Evolutionary conservation across 179 eudicot genomes (phyloP).

Genomic region (Spinacia oleracea): DNA sequence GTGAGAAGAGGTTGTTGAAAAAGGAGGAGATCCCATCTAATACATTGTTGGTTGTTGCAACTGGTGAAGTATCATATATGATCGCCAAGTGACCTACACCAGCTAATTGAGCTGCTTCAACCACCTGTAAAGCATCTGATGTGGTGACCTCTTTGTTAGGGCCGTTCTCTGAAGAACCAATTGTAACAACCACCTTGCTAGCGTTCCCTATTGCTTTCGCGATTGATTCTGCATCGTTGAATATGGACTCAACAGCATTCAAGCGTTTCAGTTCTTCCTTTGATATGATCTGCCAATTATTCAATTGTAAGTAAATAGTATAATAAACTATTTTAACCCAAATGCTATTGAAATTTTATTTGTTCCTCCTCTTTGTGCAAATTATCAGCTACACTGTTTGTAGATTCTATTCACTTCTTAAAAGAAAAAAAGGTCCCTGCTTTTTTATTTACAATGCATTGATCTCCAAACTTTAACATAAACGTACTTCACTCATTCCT

Average conservation of each 20-base stretch:
- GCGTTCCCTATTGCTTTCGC: constrained; percentile 97
- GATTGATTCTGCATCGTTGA: constrained; percentile 71
- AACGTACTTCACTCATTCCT: background rate
- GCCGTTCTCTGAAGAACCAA: constrained; percentile 72
- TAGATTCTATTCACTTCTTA: too few species aligned
- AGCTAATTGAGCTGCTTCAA: constrained; percentile 79
- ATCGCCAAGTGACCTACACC: constrained; percentile 79
- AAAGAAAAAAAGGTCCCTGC: too few species aligned
- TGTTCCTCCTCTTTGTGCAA: too few species aligned
- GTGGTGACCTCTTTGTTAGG: constrained; percentile 56
- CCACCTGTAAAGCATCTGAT: constrained; percentile 66
- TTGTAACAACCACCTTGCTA: constrained; percentile 82
- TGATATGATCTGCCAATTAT: constrained; percentile 70
- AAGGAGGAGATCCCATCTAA: constrained; percentile 72
- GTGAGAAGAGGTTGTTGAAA: constrained; percentile 70
- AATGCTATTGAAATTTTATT: too few species aligned
- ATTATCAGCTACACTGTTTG: too few species aligned
- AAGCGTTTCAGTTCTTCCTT: constrained; percentile 80
- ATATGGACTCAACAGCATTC: constrained; percentile 83
- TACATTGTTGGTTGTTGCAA: constrained; percentile 57
- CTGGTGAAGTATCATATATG: constrained; percentile 52
- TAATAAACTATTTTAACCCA: background rate
- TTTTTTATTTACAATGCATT: background rate
- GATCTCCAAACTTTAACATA: background rate
- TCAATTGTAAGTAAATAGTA: background rate